Evolutionary conservation across 2,329 filamentous ascomycete species (phyloP).

Genomic region (Fusarium sp.): DNA sequence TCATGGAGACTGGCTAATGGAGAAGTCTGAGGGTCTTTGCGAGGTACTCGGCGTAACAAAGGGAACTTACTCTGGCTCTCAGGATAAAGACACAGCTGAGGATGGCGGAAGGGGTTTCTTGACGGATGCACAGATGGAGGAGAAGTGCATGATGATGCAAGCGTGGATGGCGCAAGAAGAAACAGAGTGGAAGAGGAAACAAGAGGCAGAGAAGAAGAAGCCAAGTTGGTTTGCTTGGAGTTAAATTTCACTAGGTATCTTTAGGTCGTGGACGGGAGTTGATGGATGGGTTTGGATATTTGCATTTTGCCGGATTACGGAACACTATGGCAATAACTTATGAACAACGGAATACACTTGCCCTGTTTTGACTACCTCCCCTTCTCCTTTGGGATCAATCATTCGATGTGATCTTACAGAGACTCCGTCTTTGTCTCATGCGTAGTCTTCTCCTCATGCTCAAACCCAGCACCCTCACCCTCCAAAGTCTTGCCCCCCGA

Average conservation of each 20-base stretch:
- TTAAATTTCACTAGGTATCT: neutral
- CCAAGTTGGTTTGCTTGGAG: conserved; percentile 36
- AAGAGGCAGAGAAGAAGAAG: conserved; percentile 39
- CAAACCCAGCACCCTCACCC: conserved; percentile 22
- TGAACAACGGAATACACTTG: neutral
- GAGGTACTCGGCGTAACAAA: conserved; percentile 50
- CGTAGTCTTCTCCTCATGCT: conserved; percentile 35
- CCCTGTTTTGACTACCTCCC: neutral
- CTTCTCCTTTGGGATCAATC: neutral
- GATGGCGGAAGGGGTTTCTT: conserved; percentile 55
- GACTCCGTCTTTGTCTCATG: conserved; percentile 18
- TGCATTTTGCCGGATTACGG: neutral
- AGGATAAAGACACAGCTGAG: conserved; percentile 53
- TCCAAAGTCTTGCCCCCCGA: conserved; percentile 26
- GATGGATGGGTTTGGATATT: neutral
- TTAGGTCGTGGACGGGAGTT: neutral
- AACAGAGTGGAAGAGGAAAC: conserved; percentile 39
- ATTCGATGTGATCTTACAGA: neutral
- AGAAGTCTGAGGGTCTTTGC: conserved; percentile 55
- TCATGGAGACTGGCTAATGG: conserved; percentile 57
- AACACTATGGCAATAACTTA: neutral
- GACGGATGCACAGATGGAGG: conserved; percentile 51
- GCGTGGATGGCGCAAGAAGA: conserved; percentile 45
- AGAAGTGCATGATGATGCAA: conserved; percentile 47
- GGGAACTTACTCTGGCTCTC: conserved; percentile 46